Evolutionary conservation across 1,284 basidiomycete genomes (phyloP).

Genomic region (Porodaedalea pini): DNA sequence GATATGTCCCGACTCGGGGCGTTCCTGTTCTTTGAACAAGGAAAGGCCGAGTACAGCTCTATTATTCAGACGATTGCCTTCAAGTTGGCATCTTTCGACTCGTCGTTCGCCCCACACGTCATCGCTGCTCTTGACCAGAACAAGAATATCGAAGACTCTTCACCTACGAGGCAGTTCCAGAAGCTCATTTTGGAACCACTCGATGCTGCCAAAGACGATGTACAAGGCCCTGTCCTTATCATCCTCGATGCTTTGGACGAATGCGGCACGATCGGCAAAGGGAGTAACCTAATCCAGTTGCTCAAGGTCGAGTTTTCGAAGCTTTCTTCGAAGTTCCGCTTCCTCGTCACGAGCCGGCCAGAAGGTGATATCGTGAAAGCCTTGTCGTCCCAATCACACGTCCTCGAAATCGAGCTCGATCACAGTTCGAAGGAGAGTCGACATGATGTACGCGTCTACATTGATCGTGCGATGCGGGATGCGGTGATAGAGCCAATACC

Average conservation of each 20-base stretch:
- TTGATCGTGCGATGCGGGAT: background rate
- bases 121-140: background rate
- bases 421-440: background rate
- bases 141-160: background rate
- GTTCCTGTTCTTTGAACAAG: slow-evolving; percentile 29
- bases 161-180: background rate
- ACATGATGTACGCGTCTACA: background rate
- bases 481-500: background rate
- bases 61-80: background rate
- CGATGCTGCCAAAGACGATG: too few species aligned
- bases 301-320: background rate
- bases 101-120: background rate
- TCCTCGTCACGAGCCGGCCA: background rate
- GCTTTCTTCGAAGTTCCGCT: background rate
- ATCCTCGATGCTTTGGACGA: slow-evolving; percentile 8
- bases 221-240: background rate
- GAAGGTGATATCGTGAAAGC: background rate
- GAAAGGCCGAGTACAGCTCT: background rate
- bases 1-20: slow-evolving; percentile 25
- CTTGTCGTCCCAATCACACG: background rate
- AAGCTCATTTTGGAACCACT: background rate
- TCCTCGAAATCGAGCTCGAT: background rate
- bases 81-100: background rate
- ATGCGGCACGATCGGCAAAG: background rate
- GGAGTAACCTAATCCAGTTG: background rate